Evolutionary conservation across 306 rosid genomes (phyloP), one percentile per base, ranked within the genome.

Genomic region (Gynostemma pentaphyllum): DNA sequence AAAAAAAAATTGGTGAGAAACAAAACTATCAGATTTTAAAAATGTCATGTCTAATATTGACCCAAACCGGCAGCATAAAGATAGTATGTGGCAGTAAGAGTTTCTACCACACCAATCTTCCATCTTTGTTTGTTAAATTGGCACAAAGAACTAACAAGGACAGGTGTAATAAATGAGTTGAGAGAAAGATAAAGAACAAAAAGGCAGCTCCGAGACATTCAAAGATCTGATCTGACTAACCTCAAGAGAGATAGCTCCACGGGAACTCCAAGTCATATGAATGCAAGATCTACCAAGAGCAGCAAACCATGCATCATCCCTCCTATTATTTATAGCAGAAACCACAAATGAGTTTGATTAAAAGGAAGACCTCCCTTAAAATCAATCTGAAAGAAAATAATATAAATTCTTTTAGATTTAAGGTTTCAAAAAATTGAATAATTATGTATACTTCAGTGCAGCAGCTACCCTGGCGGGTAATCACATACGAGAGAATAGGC

Each of bases 171-270:
- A n/a, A 34, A 42, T 42, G 19, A 46, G 23, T 34, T 26, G 12
- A 36, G 16, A 2, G 64, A 34, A 56, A 27, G n/a, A 11, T 30
- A 32, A 18, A 0, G 16, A 32, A 34, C 26, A 4, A 9, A 16
- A 30, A 10, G 0, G 18, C 45, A 18, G 24, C 65, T 16, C 65
- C 46, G 34, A 59, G 13, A 19, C 42, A 57, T 57, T 57, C 64
- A 56, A n/a, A n/a, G n/a, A n/a, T n/a, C 47, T 18, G 12, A 21
- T 45, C 36, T 23, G 45, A 41, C 39, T 26, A 18, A 84, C 98
- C 95, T 92, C 95, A 41, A 92, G 96, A 28, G 98, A 84, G 75
- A 92, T 82, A 54, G 85, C 80, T 50, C 98, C 98, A 42, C 94
- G 82, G 57, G 79, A 87, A 67, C 75, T 82, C 95, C 96, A 92